Conservation (phyloP, 805 yeast genomes). For the Priceomyces carsonii region DNA sequence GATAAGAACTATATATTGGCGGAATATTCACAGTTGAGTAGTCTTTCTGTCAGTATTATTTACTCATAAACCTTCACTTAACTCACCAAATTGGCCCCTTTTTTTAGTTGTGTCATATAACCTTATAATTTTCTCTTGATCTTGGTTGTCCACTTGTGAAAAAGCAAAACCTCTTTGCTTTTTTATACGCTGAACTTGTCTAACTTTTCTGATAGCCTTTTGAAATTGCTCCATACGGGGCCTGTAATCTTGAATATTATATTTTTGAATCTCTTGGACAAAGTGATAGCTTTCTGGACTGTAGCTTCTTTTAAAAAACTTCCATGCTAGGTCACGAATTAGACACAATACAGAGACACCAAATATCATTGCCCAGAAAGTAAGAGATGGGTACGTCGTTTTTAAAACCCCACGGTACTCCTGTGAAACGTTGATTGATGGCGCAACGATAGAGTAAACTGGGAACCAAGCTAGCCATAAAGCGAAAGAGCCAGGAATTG, state of each 20-base stretch:
- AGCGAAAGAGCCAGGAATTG: constrained; percentile 91
- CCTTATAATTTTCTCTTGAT: constrained; percentile 87
- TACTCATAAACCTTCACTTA: constrained; percentile 28
- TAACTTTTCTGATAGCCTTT: constrained; percentile 92
- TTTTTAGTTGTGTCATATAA: constrained; percentile 92
- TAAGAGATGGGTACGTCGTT: constrained; percentile 72
- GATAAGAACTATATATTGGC: too few species aligned
- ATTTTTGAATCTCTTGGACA: constrained; percentile 96
- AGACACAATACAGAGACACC: constrained; percentile 79
- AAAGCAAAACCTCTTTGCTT: constrained; percentile 99
- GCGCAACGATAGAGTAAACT: constrained; percentile 81
- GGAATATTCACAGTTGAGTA: too few species aligned
- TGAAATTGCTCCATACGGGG: constrained; percentile 98
- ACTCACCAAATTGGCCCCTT: constrained; percentile 69
- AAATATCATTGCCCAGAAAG: constrained; percentile 81
- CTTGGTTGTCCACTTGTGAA: constrained; percentile 87
- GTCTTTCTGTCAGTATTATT: too few species aligned
- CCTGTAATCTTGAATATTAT: constrained; percentile 86
- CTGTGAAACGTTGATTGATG: constrained; percentile 73
- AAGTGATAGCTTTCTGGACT: constrained; percentile 90
- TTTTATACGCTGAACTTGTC: constrained; percentile 97
- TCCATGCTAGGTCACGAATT: constrained; percentile 89
- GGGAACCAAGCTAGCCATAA: constrained; percentile 90
- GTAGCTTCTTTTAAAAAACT: constrained; percentile 89
- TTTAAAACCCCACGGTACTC: constrained; percentile 82